Conservation (phyloP, 805 yeast species). For the Saturnispora sanitii region DNA sequence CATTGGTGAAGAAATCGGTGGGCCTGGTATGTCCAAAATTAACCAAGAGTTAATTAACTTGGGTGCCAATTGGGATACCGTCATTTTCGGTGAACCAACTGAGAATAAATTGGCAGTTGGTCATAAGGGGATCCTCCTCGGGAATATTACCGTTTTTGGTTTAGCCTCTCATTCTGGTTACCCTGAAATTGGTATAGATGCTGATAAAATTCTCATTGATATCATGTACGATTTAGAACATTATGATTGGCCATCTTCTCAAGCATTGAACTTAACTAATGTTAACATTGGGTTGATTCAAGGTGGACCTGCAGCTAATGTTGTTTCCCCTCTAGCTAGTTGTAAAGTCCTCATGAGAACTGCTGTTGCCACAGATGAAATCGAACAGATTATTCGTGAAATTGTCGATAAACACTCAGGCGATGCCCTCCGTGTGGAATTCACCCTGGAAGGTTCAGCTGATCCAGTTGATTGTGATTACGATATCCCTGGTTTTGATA, state of each 20-base stretch:
- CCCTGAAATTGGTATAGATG: constrained; percentile 58
- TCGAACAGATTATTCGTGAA: constrained; percentile 29
- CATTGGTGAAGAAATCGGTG: constrained; percentile 64
- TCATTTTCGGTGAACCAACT: constrained; percentile 69
- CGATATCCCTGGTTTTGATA: constrained; percentile 58
- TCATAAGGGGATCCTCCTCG: constrained; percentile 50
- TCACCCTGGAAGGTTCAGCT: constrained; percentile 12
- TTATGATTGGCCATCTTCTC: constrained; percentile 39
- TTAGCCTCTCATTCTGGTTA: constrained; percentile 58
- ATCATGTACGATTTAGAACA: constrained; percentile 36
- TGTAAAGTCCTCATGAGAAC: constrained; percentile 45
- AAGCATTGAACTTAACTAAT: constrained; percentile 50
- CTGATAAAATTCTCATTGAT: constrained; percentile 46
- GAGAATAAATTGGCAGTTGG: constrained; percentile 59
- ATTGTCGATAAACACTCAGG: constrained; percentile 23
- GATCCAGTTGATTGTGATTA: constrained; percentile 43
- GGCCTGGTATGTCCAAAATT: constrained; percentile 49
- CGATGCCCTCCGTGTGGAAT: constrained; percentile 11
- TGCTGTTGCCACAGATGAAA: constrained; percentile 35
- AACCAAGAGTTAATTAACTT: constrained; percentile 26
- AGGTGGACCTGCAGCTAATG: constrained; percentile 62
- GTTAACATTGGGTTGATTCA: constrained; percentile 47
- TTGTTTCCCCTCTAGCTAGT: constrained; percentile 47
- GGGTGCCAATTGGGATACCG: constrained; percentile 43
- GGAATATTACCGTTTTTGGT: constrained; percentile 39